phyloP scores from a whole-genome alignment of 2,329 filamentous ascomycete genomes.

The Penicillium sclerotiorum region DNA sequence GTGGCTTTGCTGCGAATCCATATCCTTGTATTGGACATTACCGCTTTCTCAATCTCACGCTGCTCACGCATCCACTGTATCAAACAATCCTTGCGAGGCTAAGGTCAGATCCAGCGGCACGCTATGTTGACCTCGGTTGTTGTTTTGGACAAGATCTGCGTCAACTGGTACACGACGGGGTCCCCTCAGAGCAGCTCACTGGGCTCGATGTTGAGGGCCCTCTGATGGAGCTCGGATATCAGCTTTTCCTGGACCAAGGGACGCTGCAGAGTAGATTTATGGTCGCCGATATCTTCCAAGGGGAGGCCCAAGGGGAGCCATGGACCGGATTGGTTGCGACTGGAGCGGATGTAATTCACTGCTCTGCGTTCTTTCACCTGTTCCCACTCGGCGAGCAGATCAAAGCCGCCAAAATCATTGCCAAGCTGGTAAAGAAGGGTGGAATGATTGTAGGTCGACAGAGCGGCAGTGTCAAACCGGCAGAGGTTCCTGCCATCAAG shows the following conservation, averaged over 20 bases:
- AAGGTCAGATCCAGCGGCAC: conserved; percentile 19
- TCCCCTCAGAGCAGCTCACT: conserved; percentile 30
- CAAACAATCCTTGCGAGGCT: conserved; percentile 25
- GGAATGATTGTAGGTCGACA: conserved; percentile 28
- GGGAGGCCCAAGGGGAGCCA: conserved; percentile 13
- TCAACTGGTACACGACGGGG: conserved; percentile 44
- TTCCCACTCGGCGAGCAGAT: conserved; percentile 43
- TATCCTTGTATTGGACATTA: conserved; percentile 51
- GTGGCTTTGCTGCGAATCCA: conserved; percentile 30
- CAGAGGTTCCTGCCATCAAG: conserved; percentile 16
- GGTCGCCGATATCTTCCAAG: conserved; percentile 32
- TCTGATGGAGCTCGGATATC: conserved; percentile 47
- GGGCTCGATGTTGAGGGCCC: conserved; percentile 39
- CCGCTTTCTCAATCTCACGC: conserved; percentile 46
- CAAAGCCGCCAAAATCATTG: conserved; percentile 15
- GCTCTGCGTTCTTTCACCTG: conserved; percentile 45
- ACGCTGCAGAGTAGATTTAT: conserved; percentile 40
- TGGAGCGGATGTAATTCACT: conserved; percentile 37
- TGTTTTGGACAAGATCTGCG: conserved; percentile 50
- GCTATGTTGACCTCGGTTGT: conserved; percentile 48
- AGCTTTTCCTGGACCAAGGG: conserved; percentile 44
- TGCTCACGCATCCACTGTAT: conserved; percentile 37
- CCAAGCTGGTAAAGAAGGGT: conserved; percentile 15
- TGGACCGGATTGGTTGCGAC: conserved; percentile 32
- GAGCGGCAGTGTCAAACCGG: conserved; percentile 20